A percentile compares a stretch with the other conserved stretches of the same genome.
Conservation (phyloP, 2,329 filamentous ascomycete species). For the Beauveria sp. region DNA sequence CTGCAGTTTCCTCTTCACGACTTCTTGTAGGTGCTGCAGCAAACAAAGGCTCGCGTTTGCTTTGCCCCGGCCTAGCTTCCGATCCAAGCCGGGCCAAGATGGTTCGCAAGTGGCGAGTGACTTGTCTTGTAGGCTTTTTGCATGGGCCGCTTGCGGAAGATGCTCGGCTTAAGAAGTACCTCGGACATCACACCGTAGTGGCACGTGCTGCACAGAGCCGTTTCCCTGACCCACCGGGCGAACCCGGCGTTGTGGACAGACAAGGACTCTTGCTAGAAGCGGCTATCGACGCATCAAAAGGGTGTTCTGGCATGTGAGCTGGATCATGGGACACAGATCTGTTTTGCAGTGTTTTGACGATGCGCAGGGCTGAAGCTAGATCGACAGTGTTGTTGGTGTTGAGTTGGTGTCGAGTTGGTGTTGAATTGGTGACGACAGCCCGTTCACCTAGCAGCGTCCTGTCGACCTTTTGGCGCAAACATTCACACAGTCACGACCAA, state of each 20-base stretch:
- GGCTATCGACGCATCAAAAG: conserved; percentile 9
- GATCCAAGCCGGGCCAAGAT: neutral
- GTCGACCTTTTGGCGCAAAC: too few species aligned
- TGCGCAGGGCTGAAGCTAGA: neutral
- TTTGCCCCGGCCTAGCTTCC: neutral
- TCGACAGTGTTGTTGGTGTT: neutral
- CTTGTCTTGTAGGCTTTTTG: neutral
- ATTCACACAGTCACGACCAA: too few species aligned
- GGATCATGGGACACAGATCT: too few species aligned
- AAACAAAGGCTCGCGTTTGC: neutral
- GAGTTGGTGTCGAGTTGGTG: neutral
- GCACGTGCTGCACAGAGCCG: conserved; percentile 1
- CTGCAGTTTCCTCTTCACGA: too few species aligned
- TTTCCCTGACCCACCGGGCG: neutral
- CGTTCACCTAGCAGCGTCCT: neutral
- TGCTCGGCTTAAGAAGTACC: conserved; percentile 10
- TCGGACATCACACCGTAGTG: conserved; percentile 6
- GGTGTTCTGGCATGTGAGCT: neutral
- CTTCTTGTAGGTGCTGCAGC: neutral
- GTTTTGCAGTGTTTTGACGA: neutral
- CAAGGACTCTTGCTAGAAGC: neutral
- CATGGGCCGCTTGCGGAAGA: conserved; percentile 3
- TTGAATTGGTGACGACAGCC: neutral
- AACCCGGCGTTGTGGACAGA: neutral
- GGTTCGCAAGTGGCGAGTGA: neutral